Base-by-base conservation (phyloP, 2,329 filamentous ascomycete genomes). In the Alternaria arborescens region DNA sequence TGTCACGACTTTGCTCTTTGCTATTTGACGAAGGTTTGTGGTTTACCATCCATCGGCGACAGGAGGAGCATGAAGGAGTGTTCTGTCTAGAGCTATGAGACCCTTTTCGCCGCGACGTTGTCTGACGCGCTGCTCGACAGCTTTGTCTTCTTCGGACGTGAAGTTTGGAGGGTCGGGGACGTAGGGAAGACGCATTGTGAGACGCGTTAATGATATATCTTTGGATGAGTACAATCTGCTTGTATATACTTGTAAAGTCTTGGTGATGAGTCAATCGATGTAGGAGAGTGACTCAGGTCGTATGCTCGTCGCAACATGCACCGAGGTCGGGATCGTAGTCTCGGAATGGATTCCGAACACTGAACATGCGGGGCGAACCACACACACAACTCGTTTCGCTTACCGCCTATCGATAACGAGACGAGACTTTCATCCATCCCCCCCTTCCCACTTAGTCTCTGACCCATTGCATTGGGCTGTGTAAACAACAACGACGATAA, bases 101-200 rank as follows among this genome's bases (percentile, higher is more conserved):
- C 80, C 80, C 43, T 79, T 80, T 20, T 81, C 79, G 26, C 83
- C 84, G 62, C 85, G 79, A 56, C 85, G 81, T 48, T 82, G 79
- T 70, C 83, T 81, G 11, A 87, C 80, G 40, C 82, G 81, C 51
- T 82, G 76, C 42, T 86, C 79, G 32, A 86, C 81, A 22, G 80
- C 80, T 61, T 84, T 79, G 68, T 87, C 84, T 38, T 82, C 80
- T 40, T 78, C 69, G 28, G 78, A 79, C 20, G 69, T 72, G 65
- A 83, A 83, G 47, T 78, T 70, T 10, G 84, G 84, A 2, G 84
- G 83, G 62, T 86, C 81, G 54, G 79, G 69, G 44, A 85, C 79
- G 75, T 87, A 87, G 40, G 82, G 79, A 52, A 87, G 81, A 71
- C 84, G 84, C 85, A 87, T 87, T 40, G 26, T 70, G 24, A n/a